Base-by-base conservation (phyloP, 2,329 filamentous ascomycete genomes). In the Ceratocystis huliohia region DNA sequence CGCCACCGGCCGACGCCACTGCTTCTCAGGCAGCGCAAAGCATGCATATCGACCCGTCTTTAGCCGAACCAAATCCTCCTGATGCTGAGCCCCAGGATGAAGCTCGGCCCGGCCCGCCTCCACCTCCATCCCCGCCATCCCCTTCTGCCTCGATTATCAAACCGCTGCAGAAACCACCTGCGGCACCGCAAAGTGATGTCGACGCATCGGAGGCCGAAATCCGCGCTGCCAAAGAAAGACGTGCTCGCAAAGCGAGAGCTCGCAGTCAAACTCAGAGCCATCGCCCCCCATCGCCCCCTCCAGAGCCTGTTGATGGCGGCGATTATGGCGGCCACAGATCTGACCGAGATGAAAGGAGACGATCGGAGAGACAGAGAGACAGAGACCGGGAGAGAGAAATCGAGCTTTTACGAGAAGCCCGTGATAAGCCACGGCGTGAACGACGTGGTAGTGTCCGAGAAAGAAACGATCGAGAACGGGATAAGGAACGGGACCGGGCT, bases 401-500 rank as follows among this genome's bases (percentile, higher is more conserved):
- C 48, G 71, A 72, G 41, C 65, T 69, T 67, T 68, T 70, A 46
- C 67, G 69, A 53, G 69, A 65, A 6, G 30, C 62, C 45, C 57
- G 65, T 1, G 57, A 69, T 22, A 63, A 66, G 6, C 63, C 61
- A 22, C 64, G 67, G 37, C 62, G 66, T 53, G 66, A 68, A 63
- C 46, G 66, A 33, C 68, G 68, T n/a, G 68, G 66, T 33, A 67
- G 68, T 50, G 63, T 67, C 48, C 48, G 64, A n/a, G 68, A 69
- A 41, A 61, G 59, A 56, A 57, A 37, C 15, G 67, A 68, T 20
- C 46, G 64, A 66, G 68, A 69, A 7, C 66, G 64, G 28, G 63
- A 69, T 41, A 69, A 67, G 61, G 68, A 69, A 48, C 63, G 68
- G n/a, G 68, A 67, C 48, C 44, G 63, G 25, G 61, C 45, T 59